phyloP scores from a whole-genome alignment of 1,284 basidiomycete species.

The Mycena sp. region DNA sequence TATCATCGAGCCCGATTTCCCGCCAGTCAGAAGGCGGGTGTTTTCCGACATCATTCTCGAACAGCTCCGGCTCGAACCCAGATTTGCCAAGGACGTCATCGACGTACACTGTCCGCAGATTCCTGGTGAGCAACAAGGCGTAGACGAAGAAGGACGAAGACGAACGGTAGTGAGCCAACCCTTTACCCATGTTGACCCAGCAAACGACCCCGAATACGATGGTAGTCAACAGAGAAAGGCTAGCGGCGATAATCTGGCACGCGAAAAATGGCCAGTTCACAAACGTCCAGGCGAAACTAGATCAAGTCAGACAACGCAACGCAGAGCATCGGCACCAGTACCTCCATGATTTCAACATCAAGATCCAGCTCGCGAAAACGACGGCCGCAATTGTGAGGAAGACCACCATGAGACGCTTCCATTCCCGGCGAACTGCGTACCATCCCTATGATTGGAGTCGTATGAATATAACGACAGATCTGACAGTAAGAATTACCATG shows the following conservation, averaged over 20 bases:
- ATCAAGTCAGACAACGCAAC: background rate
- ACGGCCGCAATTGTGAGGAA: conserved; percentile 58
- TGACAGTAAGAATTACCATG: conserved; percentile 38
- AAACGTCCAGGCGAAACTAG: conserved; percentile 64
- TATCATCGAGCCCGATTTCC: conserved; percentile 26
- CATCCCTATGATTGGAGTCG: conserved; percentile 53
- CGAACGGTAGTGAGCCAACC: conserved; percentile 59
- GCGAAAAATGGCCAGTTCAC: conserved; percentile 65
- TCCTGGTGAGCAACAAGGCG: background rate
- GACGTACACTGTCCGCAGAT: conserved; percentile 20
- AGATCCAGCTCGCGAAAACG: conserved; percentile 57
- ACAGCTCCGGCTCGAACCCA: conserved; percentile 28
- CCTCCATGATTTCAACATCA: conserved; percentile 55
- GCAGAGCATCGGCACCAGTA: background rate
- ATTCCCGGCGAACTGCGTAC: conserved; percentile 61
- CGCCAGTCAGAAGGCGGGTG: conserved; percentile 20
- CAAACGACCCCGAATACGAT: conserved; percentile 58
- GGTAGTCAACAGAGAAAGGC: conserved; percentile 50
- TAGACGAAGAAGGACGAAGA: conserved; percentile 15
- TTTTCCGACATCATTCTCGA: conserved; percentile 29
- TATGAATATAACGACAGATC: background rate
- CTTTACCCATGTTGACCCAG: conserved; percentile 63
- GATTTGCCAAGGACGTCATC: conserved; percentile 27
- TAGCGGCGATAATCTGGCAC: conserved; percentile 54
- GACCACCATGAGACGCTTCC: conserved; percentile 49